Percentiles rank a stretch among this genome's conserved stretches.
These are phyloP conservation scores for Kazachstania sp. DNA, from an alignment of 1,139 yeast genomes.

Conservation along the genomic window DNA sequence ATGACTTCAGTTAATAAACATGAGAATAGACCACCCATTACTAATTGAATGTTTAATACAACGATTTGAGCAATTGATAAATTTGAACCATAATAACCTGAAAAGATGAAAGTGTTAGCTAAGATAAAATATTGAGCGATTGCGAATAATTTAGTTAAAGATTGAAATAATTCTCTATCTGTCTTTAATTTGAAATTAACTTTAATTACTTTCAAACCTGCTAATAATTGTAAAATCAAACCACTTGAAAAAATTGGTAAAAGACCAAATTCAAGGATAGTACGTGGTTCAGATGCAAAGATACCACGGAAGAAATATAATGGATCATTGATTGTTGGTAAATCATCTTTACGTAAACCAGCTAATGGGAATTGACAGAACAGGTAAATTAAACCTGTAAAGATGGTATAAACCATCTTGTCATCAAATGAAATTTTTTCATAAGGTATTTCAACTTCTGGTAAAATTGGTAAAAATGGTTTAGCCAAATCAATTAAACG, in stretches of 20 bases:
- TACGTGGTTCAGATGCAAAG: constrained; percentile 61
- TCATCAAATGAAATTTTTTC: constrained; percentile 65
- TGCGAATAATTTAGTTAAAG: constrained; percentile 70
- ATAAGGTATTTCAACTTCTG: constrained; percentile 74
- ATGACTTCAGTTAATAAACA: constrained; percentile 67
- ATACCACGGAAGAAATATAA: constrained; percentile 63
- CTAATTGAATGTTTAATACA: constrained; percentile 57
- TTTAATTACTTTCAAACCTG: constrained; percentile 62
- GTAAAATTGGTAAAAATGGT: constrained; percentile 71
- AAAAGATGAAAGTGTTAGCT: constrained; percentile 44
- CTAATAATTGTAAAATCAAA: constrained; percentile 70
- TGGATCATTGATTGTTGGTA: constrained; percentile 53
- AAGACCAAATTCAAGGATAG: constrained; percentile 77
- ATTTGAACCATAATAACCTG: constrained; percentile 60
- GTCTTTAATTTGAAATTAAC: constrained; percentile 62
- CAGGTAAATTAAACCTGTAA: constrained; percentile 56
- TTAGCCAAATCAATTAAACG: constrained; percentile 82
- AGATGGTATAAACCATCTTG: constrained; percentile 69
- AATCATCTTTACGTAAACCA: constrained; percentile 65
- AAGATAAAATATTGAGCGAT: constrained; percentile 35
- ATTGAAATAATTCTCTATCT: constrained; percentile 81
- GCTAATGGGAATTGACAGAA: constrained; percentile 62
- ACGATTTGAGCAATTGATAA: constrained; percentile 29
- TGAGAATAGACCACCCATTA: constrained; percentile 52
- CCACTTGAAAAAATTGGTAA: constrained; percentile 61